Percentiles rank a stretch among this genome's conserved stretches.
phyloP scores from a whole-genome alignment of 345 rosid species.

The Eucalyptus marginata region DNA sequence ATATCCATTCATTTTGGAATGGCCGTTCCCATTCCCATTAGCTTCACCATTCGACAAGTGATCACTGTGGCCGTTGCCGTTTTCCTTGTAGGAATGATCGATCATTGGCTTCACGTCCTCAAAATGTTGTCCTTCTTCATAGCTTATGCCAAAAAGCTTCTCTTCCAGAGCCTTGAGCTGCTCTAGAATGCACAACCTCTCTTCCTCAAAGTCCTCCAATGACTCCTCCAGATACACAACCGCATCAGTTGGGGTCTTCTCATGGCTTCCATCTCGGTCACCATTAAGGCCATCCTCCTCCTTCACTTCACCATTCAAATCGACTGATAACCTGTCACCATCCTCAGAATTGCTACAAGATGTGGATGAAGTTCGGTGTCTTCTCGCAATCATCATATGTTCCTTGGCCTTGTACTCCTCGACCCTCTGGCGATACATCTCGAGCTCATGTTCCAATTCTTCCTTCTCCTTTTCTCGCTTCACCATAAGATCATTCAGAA shows the following conservation, averaged over 20 bases:
- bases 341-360: slow-evolving; percentile 62
- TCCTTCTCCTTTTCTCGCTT: slow-evolving; percentile 78
- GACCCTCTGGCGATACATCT: slow-evolving; percentile 42
- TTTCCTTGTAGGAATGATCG: slow-evolving; percentile 6
- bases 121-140: slow-evolving; percentile 38
- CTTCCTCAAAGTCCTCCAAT: slow-evolving; percentile 64
- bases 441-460: slow-evolving; percentile 72
- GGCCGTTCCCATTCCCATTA: slow-evolving; percentile 45
- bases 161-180: slow-evolving; percentile 87
- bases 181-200: slow-evolving; percentile 75
- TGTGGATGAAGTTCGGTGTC: slow-evolving; percentile 39
- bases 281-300: slow-evolving; percentile 16
- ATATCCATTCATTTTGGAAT: slow-evolving; percentile 45
- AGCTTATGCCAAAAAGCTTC: slow-evolving; percentile 43
- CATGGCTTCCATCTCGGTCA: neutral
- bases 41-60: slow-evolving; percentile 8
- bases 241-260: slow-evolving; percentile 59
- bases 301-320: slow-evolving; percentile 33
- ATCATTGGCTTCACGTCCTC: slow-evolving; percentile 34
- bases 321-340: slow-evolving; percentile 42
- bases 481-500: slow-evolving; percentile 70
- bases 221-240: slow-evolving; percentile 72
- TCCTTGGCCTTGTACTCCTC: slow-evolving; percentile 68
- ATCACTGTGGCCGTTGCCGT: slow-evolving; percentile 26
- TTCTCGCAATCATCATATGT: slow-evolving; percentile 34